Percentiles rank a stretch among this genome's conserved stretches.
phyloP scores from a whole-genome alignment of 2,329 filamentous ascomycete genomes.

The Aspergillus sergii region DNA sequence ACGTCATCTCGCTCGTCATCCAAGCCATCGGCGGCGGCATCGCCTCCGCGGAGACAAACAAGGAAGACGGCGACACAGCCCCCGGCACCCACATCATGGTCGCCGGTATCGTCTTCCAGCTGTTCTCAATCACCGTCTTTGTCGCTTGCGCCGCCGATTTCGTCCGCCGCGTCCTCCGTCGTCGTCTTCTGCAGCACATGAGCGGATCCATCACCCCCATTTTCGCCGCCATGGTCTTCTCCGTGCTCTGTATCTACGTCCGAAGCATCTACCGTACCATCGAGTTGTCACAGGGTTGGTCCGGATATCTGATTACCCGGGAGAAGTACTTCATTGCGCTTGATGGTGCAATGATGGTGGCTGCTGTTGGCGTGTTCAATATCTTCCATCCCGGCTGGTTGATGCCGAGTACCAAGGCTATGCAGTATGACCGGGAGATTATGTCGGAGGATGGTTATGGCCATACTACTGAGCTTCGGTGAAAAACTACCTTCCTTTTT shows the following conservation, averaged over 20 bases:
- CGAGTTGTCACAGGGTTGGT: constrained; percentile 55
- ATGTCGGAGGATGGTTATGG: constrained; percentile 12
- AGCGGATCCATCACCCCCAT: constrained; percentile 34
- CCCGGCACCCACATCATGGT: constrained; percentile 54
- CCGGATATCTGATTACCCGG: constrained; percentile 54
- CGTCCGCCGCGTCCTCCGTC: constrained; percentile 40
- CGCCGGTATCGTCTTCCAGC: constrained; percentile 61
- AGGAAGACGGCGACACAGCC: constrained; percentile 50
- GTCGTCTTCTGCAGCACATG: constrained; percentile 27
- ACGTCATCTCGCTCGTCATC: constrained; percentile 57
- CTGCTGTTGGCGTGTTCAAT: constrained; percentile 50
- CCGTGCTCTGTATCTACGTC: constrained; percentile 49
- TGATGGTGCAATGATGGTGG: constrained; percentile 53
- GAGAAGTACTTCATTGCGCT: constrained; percentile 54
- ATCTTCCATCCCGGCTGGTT: constrained; percentile 49
- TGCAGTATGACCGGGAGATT: constrained; percentile 13
- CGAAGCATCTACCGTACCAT: constrained; percentile 55
- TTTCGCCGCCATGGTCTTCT: constrained; percentile 44
- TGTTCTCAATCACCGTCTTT: constrained; percentile 59
- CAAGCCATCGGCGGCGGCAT: constrained; percentile 60
- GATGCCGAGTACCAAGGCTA: constrained; percentile 28
- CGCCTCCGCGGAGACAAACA: constrained; percentile 47
- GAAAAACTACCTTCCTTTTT: neutral
- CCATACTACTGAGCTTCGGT: constrained; percentile 12
- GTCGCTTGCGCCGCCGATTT: constrained; percentile 52